Evolutionary conservation across 2,329 filamentous ascomycete genomes (phyloP), one percentile per base, ranked within the genome.

Genomic region (Aspergillus glaucus): DNA sequence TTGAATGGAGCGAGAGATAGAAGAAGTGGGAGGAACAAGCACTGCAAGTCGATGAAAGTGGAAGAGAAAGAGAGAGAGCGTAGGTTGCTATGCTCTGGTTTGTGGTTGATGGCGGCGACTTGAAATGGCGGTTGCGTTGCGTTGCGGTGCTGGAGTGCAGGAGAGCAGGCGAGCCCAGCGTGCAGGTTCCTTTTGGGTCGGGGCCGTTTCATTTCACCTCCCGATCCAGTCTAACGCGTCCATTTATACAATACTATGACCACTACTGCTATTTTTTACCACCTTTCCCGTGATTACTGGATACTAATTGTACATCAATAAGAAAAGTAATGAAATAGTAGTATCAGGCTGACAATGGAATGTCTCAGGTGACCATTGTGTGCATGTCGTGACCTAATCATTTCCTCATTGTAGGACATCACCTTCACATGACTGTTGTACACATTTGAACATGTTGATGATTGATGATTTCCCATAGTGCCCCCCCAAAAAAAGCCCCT

Each of bases 141-240:
- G 37, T 40, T 40, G 36, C 36, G 36, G 8, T 39, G 37, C 37
- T 40, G 55, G 47, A 58, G 54, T 61, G 56, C 54, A 61, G 57
- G 57, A 58, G 53, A 59, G 59, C 60, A 61, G 57, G 53, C 47
- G 60, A 57, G 51, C 59, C 57, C 52, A 55, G 53, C 53, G 55
- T 60, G 60, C 56, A 60, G 55, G 50, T 54, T 52, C 48, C 47
- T 40, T 37, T 48, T 37, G 15, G 19, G 19, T 42, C 39, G 39
- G 39, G 55, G 57, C 56, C 52, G 56, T 60, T 57, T 58, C 57
- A 57, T 50, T 55, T 58, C 40, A 42, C 46, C 47, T 40, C 46
- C 50, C 48, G 45, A 46, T 43, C 37, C 40, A 53, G 57, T n/a
- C 43, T 56, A 58, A 53, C 44, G 51, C 30, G 19, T 24, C 14